Conservation (phyloP, 768 basidiomycete species). For the Hypholoma sublateritium region DNA sequence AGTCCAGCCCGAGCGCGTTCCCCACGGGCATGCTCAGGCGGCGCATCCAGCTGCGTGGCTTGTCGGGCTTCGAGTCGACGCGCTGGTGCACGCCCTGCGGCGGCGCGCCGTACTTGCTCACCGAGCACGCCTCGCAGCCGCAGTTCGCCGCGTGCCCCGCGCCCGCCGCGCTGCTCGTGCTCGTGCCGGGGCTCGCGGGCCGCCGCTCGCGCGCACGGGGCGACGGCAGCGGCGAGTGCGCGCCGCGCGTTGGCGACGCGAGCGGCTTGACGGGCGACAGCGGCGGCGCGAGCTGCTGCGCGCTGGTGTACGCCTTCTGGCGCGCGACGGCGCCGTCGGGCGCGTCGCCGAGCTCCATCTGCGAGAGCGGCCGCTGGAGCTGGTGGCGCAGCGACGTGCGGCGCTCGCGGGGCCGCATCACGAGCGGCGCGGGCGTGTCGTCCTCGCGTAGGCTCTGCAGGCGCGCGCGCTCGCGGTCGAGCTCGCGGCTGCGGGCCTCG, state of each 20-base stretch:
- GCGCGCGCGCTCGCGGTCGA: slow-evolving; percentile 55
- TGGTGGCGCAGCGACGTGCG: slow-evolving; percentile 35
- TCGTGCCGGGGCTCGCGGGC: slow-evolving; percentile 13
- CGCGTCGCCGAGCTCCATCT: slow-evolving; percentile 22
- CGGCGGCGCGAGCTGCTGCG: not conserved
- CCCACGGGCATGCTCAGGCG: slow-evolving; percentile 74
- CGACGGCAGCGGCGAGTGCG: slow-evolving; percentile 23
- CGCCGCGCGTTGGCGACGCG: slow-evolving; percentile 6
- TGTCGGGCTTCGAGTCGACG: slow-evolving; percentile 36
- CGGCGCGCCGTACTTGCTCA: slow-evolving; percentile 47
- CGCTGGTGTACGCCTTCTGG: not conserved
- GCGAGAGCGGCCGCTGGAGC: slow-evolving; percentile 27
- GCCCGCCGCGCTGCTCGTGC: slow-evolving; percentile 2
- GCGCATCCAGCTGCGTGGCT: slow-evolving; percentile 73
- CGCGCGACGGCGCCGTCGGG: slow-evolving; percentile 9
- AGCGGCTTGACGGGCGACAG: slow-evolving; percentile 24
- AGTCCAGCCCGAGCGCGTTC: slow-evolving; percentile 58
- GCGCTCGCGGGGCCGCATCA: slow-evolving; percentile 31
- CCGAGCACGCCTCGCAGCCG: slow-evolving; percentile 65
- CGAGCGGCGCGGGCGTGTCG: slow-evolving; percentile 16
- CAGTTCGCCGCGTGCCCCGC: slow-evolving; percentile 61
- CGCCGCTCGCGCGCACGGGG: slow-evolving; percentile 25
- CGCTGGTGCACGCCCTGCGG: slow-evolving; percentile 13
- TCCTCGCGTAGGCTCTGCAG: slow-evolving; percentile 37
- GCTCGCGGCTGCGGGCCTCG: slow-evolving; percentile 49